Conservation (phyloP, 768 basidiomycete species). For the Psilocybe sp. region DNA sequence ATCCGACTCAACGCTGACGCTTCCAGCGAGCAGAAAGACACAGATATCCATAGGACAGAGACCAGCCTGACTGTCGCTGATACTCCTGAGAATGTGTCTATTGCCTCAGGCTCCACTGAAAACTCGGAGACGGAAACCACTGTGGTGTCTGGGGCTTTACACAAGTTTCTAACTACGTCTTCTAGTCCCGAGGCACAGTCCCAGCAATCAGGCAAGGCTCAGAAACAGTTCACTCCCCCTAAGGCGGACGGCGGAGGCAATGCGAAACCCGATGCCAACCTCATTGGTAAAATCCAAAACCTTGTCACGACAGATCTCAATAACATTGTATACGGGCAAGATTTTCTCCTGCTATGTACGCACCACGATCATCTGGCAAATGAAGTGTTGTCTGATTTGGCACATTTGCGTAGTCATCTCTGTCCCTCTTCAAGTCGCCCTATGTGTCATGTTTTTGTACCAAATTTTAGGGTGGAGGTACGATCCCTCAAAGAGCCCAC, state of each 20-base stretch:
- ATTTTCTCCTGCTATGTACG: slow-evolving; percentile 29
- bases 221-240: too few species aligned
- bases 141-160: neutral
- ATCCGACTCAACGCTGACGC: slow-evolving; percentile 53
- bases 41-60: neutral
- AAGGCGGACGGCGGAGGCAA: neutral
- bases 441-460: slow-evolving; percentile 45
- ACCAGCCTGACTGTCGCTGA: neutral
- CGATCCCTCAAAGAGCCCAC: neutral
- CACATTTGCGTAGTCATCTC: slow-evolving; percentile 26
- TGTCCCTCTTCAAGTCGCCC: slow-evolving; percentile 36
- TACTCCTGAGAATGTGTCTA: slow-evolving; percentile 1
- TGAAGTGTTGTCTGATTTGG: neutral
- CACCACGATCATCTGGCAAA: too few species aligned
- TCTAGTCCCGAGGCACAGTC: too few species aligned
- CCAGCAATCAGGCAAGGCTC: too few species aligned
- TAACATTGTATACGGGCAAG: slow-evolving; percentile 32
- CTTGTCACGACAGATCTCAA: slow-evolving; percentile 62
- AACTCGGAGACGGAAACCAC: neutral
- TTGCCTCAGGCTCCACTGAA: neutral
- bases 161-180: neutral
- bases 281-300: slow-evolving; percentile 77
- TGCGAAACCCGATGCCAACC: slow-evolving; percentile 30
- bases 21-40: neutral
- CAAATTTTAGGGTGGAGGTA: slow-evolving; percentile 44